phyloP scores from a whole-genome alignment of 176 grass and related monocot species.

The Luzula sylvatica region DNA sequence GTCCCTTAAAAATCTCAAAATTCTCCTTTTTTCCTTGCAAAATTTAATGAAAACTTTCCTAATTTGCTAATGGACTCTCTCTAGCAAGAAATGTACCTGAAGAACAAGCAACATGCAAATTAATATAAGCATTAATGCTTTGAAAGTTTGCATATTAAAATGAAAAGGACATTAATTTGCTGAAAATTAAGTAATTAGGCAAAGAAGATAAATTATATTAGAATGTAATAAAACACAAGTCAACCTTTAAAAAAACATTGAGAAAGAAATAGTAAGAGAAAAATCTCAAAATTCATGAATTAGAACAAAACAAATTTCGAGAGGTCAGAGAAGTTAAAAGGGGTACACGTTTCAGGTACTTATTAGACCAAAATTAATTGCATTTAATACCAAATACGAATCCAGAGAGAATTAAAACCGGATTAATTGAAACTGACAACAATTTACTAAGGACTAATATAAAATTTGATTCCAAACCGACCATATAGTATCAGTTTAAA shows the following conservation, averaged over 20 bases:
- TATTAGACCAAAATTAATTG: neutral
- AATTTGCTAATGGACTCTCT: neutral
- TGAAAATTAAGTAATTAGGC: neutral
- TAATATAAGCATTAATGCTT: neutral
- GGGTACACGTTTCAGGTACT: neutral
- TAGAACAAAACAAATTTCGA: neutral
- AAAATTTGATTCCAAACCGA: neutral
- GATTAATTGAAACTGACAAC: slow-evolving; percentile 18
- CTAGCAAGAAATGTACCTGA: slow-evolving; percentile 1
- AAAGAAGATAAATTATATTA: too few species aligned
- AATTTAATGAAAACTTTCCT: neutral
- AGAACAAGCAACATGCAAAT: neutral
- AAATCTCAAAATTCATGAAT: too few species aligned
- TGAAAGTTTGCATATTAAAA: too few species aligned
- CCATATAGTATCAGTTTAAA: neutral
- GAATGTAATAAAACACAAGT: too few species aligned
- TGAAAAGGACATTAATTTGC: neutral
- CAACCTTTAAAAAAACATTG: slow-evolving; percentile 1
- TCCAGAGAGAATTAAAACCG: neutral
- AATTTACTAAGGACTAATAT: neutral
- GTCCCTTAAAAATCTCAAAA: neutral
- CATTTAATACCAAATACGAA: slow-evolving; percentile 5
- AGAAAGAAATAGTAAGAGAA: neutral
- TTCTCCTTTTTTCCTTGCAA: neutral
- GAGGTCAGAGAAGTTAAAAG: neutral